Evolutionary conservation across 257 asterid species (phyloP), one percentile per base, ranked within the genome.

Genomic region (Solanum raphanifolium): DNA sequence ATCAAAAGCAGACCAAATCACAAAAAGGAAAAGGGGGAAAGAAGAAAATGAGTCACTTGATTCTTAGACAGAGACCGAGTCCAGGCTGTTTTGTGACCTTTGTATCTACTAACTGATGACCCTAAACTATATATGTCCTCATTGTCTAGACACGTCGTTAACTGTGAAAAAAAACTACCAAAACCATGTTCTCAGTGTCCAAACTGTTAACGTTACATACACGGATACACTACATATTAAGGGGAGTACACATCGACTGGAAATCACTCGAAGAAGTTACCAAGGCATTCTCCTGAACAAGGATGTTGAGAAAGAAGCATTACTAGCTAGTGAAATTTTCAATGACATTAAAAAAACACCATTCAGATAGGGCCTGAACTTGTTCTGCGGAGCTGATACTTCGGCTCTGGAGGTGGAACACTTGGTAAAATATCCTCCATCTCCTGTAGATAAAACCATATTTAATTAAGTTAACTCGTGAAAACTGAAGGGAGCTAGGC

Each of bases 371-470:
- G 89, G 68, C 87, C 88, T 23, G 94, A 92, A 73, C 94, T 92
- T 87, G 93, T 91, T 87, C 93, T 82, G 39, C 93, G 89, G 43
- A 92, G 90, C 88, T 92, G 94, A 87, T 92, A 90, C 89, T 87
- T 92, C 20, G 91, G 93, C 90, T 92, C 93, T 12, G 89, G 92
- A 48, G 87, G 90, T 78, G 90, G 91, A 32, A 85, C 87, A 69
- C 65, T 68, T 8, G 93, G 90, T 74, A 92, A 86, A 55, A 88
- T 84, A 78, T 87, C 87, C 87, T 91, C 92, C 78, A 89, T 38
- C 89, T 91, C 93, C 94, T 92, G 88, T 76, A 88, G 58, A 83
- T 41, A 39, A 79, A n/a, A 48, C 84, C 84, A 86, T 46, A 72
- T 31, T 72, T 71, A 41, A 73, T 48, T 83, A 86, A 46, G 58